These are phyloP conservation scores for Solanum tarijense DNA, from an alignment of 257 asterid species.

Conservation along the genomic window DNA sequence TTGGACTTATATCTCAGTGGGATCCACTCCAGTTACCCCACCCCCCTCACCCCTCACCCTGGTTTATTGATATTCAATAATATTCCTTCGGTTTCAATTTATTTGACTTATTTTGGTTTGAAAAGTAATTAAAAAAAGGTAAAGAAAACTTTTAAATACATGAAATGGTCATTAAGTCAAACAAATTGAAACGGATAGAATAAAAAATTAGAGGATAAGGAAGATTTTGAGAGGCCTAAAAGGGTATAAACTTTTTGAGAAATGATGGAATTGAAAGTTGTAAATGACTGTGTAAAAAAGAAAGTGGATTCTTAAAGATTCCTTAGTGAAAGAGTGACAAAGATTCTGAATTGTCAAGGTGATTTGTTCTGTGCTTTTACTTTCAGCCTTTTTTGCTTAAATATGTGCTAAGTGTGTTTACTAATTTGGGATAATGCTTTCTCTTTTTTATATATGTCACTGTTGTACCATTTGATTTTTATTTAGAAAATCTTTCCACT, in stretches of 20 bases:
- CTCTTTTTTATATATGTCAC: background rate
- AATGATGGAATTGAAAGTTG: slow-evolving; percentile 2
- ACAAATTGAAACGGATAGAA: too few relatives aligned
- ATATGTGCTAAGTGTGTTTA: background rate
- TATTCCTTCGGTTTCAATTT: too few relatives aligned
- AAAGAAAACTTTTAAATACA: too few relatives aligned
- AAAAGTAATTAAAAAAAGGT: too few relatives aligned
- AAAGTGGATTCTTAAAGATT: background rate
- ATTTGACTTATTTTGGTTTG: too few relatives aligned
- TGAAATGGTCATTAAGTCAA: background rate
- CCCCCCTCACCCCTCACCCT: background rate
- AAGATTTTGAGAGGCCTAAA: background rate
- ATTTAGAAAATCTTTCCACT: background rate
- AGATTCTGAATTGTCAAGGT: background rate
- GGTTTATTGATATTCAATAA: background rate
- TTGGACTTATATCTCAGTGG: slow-evolving; percentile 24
- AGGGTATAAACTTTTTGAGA: background rate
- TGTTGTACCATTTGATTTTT: background rate
- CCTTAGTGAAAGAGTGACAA: slow-evolving; percentile 2
- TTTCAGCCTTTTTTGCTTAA: background rate
- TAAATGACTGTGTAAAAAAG: background rate
- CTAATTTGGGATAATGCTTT: background rate
- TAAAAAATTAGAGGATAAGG: background rate
- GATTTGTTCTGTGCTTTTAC: background rate
- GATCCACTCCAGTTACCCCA: slow-evolving; percentile 17